phyloP scores from a whole-genome alignment of 768 basidiomycete genomes.

The Coprinellus aureogranulatus region DNA sequence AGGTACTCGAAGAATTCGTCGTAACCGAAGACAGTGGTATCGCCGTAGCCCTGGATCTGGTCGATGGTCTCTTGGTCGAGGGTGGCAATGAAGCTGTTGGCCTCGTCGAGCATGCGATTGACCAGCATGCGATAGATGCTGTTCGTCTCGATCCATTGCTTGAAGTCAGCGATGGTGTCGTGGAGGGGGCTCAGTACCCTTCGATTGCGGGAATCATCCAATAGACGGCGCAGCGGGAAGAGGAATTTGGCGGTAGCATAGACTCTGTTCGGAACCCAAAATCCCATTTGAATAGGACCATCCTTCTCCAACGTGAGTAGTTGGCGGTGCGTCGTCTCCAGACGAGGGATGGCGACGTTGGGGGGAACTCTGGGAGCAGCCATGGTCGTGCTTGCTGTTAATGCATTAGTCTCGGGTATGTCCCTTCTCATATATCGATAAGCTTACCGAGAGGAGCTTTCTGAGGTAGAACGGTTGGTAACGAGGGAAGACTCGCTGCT shows the following conservation, averaged over 20 bases:
- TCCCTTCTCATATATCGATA: not conserved
- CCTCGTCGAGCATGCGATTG: not conserved
- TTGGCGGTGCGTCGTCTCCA: not conserved
- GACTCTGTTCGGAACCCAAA: not conserved
- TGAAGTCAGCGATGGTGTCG: not conserved
- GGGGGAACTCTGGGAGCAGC: not conserved
- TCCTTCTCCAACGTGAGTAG: not conserved
- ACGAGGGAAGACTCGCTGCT: not conserved
- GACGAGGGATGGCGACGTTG: not conserved
- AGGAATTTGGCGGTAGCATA: not conserved
- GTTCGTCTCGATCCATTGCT: not conserved
- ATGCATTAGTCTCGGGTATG: not conserved
- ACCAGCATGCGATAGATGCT: not conserved
- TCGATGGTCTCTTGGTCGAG: not conserved
- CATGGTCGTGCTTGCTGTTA: not conserved
- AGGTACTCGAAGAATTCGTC: not conserved
- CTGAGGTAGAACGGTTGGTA: not conserved
- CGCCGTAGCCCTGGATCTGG: not conserved
- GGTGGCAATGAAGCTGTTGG: not conserved
- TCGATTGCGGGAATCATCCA: not conserved
- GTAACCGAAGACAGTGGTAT: not conserved
- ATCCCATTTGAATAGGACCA: not conserved
- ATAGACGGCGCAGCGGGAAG: not conserved
- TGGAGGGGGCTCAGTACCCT: not conserved
- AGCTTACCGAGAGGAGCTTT: not conserved